Evolutionary conservation across 495 filamentous ascomycete genomes (phyloP), one percentile per base, ranked within the genome.

Genomic region (Hyaloscypha finlandica): DNA sequence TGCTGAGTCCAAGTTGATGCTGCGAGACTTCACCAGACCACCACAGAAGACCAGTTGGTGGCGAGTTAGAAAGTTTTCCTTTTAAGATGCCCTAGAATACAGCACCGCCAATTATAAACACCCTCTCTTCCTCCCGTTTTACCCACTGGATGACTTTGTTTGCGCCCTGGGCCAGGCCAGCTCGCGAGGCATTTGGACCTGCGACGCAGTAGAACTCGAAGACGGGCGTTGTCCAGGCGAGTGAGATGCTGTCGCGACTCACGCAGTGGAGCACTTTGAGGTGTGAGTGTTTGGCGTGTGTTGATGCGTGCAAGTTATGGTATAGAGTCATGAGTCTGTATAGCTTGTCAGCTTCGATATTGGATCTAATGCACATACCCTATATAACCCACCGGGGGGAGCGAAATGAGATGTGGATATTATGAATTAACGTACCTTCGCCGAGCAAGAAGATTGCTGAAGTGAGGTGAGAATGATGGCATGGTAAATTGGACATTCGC

Each of bases 121-220:
- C 74, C 66, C 95, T 82, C 73, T 97, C 92, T 77, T 98, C 95
- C 75, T 98, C 94, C 63, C 88, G 82, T 67, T 90, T 88, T 4
- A 93, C 89, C 94, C 94, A 99, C 72, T 92, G 89, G 8, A 93
- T 86, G 45, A 98, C 85, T 74, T 90, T 88, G 68, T 92, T 95
- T 14, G 93, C 96, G 22, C 90, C 91, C 76, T 94, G 90, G 22
- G 92, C 91, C 62, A 98, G 82, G 16, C 88, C 87, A 56, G 88
- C 86, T n/a, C 94, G 83, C 68, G 87, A 89, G 56, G 90, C 85
- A 59, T 89, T 88, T 4, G 88, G 87, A 16, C 90, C 90, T n/a
- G 93, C 92, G 8, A 98, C 89, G 74, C 91, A 94, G 80, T 97
- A 99, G 59, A 99, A 82, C 75, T 99, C 96, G 68, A 97, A 97